A percentile compares a stretch with the other conserved stretches of the same genome.
phyloP scores from a whole-genome alignment of 2,329 filamentous ascomycete species.

The Venturia carpophila region DNA sequence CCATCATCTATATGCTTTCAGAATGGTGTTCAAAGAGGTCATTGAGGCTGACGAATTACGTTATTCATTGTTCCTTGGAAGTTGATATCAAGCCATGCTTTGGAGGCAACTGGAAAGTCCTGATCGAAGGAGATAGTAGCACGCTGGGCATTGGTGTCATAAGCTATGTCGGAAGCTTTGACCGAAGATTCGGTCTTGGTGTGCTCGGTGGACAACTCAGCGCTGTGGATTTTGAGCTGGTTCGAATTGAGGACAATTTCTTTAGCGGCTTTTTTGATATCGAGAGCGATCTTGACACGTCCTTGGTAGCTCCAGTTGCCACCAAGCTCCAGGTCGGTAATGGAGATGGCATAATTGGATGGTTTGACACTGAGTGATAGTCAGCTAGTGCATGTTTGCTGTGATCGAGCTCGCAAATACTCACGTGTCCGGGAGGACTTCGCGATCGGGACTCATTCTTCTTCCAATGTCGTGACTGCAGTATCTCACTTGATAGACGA shows the following conservation, averaged over 20 bases:
- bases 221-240: slow-evolving; percentile 67
- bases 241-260: slow-evolving; percentile 79
- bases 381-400: not conserved
- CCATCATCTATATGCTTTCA: slow-evolving; percentile 49
- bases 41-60: slow-evolving; percentile 32
- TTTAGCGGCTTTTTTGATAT: slow-evolving; percentile 62
- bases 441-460: slow-evolving; percentile 19
- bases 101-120: slow-evolving; percentile 59
- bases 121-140: slow-evolving; percentile 69
- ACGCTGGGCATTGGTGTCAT: slow-evolving; percentile 78
- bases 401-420: slow-evolving; percentile 19
- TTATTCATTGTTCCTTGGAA: slow-evolving; percentile 82
- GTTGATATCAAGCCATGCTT: slow-evolving; percentile 59
- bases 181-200: slow-evolving; percentile 50
- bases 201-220: slow-evolving; percentile 53
- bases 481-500: slow-evolving; percentile 1
- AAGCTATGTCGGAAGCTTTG: slow-evolving; percentile 61
- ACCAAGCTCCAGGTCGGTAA: slow-evolving; percentile 67
- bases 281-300: slow-evolving; percentile 68
- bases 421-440: slow-evolving; percentile 30
- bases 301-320: slow-evolving; percentile 78
- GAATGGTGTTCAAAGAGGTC: too few relatives aligned
- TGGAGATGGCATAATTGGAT: slow-evolving; percentile 73
- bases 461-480: slow-evolving; percentile 16
- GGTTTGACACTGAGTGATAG: slow-evolving; percentile 58